phyloP scores from a whole-genome alignment of 805 yeast genomes.

The Hermanozyma aechmeae region DNA sequence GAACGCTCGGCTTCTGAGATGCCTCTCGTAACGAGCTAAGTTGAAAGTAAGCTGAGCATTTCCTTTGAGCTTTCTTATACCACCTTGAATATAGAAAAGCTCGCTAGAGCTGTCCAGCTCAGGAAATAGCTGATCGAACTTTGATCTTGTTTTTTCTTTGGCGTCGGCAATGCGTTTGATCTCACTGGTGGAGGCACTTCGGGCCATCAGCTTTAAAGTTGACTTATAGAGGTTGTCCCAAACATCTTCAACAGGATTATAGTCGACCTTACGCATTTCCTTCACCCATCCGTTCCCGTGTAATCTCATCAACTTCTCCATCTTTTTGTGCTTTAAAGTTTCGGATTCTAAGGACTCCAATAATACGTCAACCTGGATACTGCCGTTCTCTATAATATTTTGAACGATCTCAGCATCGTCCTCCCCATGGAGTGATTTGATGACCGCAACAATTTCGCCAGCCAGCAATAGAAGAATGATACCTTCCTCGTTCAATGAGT shows the following conservation, averaged over 20 bases:
- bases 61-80: conserved; percentile 38
- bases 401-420: conserved; percentile 53
- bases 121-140: conserved; percentile 25
- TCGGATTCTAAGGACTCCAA: conserved; percentile 16
- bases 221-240: conserved; percentile 30
- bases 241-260: conserved; percentile 26
- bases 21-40: conserved; percentile 57
- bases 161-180: conserved; percentile 45
- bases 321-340: conserved; percentile 11
- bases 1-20: conserved; percentile 56
- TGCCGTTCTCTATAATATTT: conserved; percentile 63
- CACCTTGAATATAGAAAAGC: conserved; percentile 17
- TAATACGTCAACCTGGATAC: conserved; percentile 46
- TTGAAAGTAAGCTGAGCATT: conserved; percentile 49
- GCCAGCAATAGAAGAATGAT: conserved; percentile 56
- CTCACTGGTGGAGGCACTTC: conserved; percentile 29
- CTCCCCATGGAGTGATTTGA: conserved; percentile 37
- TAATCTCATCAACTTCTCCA: conserved; percentile 17
- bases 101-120: conserved; percentile 17
- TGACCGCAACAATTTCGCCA: conserved; percentile 60
- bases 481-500: conserved; percentile 58
- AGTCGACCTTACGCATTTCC: conserved; percentile 20
- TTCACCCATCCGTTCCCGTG: conserved; percentile 29
- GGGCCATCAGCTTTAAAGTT: conserved; percentile 24
- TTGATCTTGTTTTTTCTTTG: conserved; percentile 41